phyloP scores from a whole-genome alignment of 176 grass and related monocot species.

The bread wheat (Triticum aestivum) region IWGSC_CS_RefSeq_v2.1 NC_057801.1:836314644-836315143 shows the following conservation, averaged over 20 bases:
- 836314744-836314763: constrained; percentile 92
- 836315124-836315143: neutral
- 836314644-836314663: constrained; percentile 83
- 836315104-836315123: too few species aligned
- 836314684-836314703: constrained; percentile 62
- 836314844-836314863: neutral
- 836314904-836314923: neutral
- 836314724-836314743: constrained; percentile 86
- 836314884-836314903: neutral
- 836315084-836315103: neutral
- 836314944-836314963: neutral
- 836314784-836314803: neutral
- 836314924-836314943: neutral
- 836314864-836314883: neutral
- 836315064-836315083: neutral
- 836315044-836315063: neutral
- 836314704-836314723: constrained; percentile 78
- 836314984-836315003: neutral
- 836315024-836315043: neutral
- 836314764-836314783: constrained; percentile 51
- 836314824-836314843: neutral
- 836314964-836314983: neutral
- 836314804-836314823: neutral
- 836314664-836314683: constrained; percentile 30
- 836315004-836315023: too few species aligned